Evolutionary conservation across 2,329 filamentous ascomycete species (phyloP).

Genomic region (Fusarium mundagurra): DNA sequence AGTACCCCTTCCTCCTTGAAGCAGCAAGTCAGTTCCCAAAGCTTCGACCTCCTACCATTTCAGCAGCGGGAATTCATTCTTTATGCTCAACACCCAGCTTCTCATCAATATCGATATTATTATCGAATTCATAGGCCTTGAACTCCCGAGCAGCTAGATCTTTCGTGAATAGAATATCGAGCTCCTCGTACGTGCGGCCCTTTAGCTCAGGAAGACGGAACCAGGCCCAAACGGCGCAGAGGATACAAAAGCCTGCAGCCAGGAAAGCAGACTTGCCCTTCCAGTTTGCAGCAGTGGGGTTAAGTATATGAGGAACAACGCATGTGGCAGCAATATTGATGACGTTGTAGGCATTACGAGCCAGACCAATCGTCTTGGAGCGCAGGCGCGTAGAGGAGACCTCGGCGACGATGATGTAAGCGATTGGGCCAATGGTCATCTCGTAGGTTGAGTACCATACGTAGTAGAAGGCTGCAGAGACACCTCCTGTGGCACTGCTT

Average conservation of each 20-base stretch:
- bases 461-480: not conserved
- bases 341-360: constrained; percentile 12
- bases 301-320: constrained; percentile 13
- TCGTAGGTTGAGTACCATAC: not conserved
- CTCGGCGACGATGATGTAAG: constrained; percentile 8
- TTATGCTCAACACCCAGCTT: not conserved
- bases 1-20: too few relatives aligned
- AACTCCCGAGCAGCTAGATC: not conserved
- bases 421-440: not conserved
- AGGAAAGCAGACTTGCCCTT: constrained; percentile 12
- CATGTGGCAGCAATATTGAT: constrained; percentile 3
- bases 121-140: not conserved
- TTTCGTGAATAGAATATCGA: not conserved
- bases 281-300: constrained; percentile 2
- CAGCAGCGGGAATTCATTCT: not conserved
- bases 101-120: not conserved
- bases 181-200: not conserved
- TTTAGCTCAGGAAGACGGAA: constrained; percentile 16
- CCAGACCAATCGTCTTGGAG: constrained; percentile 10
- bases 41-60: not conserved
- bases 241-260: not conserved
- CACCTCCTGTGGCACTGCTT: not conserved
- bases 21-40: not conserved
- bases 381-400: constrained; percentile 1
- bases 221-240: constrained; percentile 5